These are phyloP conservation scores for Phlyctochytrium arcticum DNA, from an alignment of 192 early-diverging fungal genomes.

Conservation along the genomic window DNA sequence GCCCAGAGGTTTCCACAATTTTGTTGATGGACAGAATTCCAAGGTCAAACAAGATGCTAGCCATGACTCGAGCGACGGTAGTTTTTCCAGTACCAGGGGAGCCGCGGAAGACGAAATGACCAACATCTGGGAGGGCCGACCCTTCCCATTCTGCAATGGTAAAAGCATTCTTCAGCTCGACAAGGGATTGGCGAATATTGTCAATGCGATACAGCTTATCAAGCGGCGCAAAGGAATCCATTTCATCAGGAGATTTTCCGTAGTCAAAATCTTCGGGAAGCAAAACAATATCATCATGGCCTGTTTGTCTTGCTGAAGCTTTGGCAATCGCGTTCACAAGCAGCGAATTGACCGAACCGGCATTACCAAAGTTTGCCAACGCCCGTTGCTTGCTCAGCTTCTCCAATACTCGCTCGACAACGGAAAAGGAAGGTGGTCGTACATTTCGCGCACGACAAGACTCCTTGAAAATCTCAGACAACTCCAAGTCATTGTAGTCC, in stretches of 20 bases:
- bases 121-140: slow-evolving; percentile 21
- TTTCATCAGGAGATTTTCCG: neutral
- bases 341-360: slow-evolving; percentile 30
- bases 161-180: slow-evolving; percentile 21
- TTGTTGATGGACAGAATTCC: slow-evolving; percentile 25
- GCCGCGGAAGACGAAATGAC: slow-evolving; percentile 34
- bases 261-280: slow-evolving; percentile 26
- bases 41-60: slow-evolving; percentile 25
- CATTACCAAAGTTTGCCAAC: slow-evolving; percentile 43
- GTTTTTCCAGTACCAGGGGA: slow-evolving; percentile 38
- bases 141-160: slow-evolving; percentile 25
- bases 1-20: slow-evolving; percentile 31
- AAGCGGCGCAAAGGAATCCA: slow-evolving; percentile 24
- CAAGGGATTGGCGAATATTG: slow-evolving; percentile 10
- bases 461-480: slow-evolving; percentile 26
- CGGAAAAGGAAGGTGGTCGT: neutral
- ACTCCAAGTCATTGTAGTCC: slow-evolving; percentile 31
- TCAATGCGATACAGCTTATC: slow-evolving; percentile 25
- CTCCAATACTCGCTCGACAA: slow-evolving; percentile 19
- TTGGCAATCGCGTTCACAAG: slow-evolving; percentile 28
- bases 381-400: slow-evolving; percentile 23
- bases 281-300: neutral
- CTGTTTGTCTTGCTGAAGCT: slow-evolving; percentile 15
- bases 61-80: slow-evolving; percentile 29
- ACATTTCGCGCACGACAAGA: slow-evolving; percentile 18